phyloP scores from a whole-genome alignment of 768 basidiomycete species.

The Podaxis mareebaensis region DNA sequence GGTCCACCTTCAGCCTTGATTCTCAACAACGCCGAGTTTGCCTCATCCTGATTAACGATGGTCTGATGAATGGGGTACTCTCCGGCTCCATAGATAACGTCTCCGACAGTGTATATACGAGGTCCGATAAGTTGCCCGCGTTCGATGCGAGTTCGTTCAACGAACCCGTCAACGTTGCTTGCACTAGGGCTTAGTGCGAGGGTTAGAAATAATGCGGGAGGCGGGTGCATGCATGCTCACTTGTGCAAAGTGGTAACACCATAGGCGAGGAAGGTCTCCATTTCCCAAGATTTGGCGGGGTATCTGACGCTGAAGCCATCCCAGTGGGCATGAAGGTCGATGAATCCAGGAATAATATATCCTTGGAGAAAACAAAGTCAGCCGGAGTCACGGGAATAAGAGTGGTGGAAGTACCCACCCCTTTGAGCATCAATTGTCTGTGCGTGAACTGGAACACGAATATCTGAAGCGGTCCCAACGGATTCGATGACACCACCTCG shows the following conservation, averaged over 20 bases:
- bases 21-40: constrained; percentile 61
- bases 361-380: constrained; percentile 35
- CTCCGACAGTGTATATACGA: constrained; percentile 71
- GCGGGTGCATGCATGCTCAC: constrained; percentile 37
- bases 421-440: constrained; percentile 59
- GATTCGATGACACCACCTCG: constrained; percentile 60
- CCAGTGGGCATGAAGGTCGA: constrained; percentile 82
- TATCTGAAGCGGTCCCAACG: constrained; percentile 35
- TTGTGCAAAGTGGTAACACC: constrained; percentile 79
- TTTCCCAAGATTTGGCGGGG: constrained; percentile 72
- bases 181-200: constrained; percentile 55
- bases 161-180: constrained; percentile 59
- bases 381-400: neutral
- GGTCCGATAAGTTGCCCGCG: constrained; percentile 69
- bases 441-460: constrained; percentile 32
- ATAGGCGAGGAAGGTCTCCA: constrained; percentile 74
- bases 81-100: constrained; percentile 61
- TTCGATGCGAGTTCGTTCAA: constrained; percentile 69
- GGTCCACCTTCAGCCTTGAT: constrained; percentile 75
- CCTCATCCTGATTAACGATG: constrained; percentile 61
- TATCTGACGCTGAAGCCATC: constrained; percentile 48
- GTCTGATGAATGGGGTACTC: constrained; percentile 53
- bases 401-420: constrained; percentile 39
- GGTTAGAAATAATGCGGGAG: neutral
- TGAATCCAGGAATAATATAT: constrained; percentile 68